Conservation (phyloP, 208 protist species). For the Wallacemonas rigidus region DNA sequence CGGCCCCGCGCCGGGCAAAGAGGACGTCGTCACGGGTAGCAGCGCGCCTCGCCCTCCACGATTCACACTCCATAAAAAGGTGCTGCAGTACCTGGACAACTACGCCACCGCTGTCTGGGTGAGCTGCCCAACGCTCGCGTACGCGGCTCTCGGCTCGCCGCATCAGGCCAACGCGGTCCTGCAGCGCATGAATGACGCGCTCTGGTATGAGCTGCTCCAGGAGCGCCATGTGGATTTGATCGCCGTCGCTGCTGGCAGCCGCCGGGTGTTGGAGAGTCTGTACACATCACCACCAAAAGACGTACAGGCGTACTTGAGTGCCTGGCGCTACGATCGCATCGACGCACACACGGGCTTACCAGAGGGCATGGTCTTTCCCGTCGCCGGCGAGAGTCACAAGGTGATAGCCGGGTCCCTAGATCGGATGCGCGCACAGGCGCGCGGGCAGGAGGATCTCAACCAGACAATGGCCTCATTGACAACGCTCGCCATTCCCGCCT, state of each 20-base stretch:
- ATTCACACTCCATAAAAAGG: constrained; percentile 15
- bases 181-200: constrained; percentile 36
- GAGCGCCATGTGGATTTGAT: constrained; percentile 59
- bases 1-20: not conserved
- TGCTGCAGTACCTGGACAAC: constrained; percentile 17
- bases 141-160: constrained; percentile 20
- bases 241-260: constrained; percentile 69
- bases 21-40: not conserved
- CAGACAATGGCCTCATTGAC: constrained; percentile 13
- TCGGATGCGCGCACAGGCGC: not conserved
- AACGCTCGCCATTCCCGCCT: not conserved
- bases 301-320: constrained; percentile 33
- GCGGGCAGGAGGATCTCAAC: constrained; percentile 5
- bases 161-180: constrained; percentile 32
- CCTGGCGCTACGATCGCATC: constrained; percentile 77
- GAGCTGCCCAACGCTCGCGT: constrained; percentile 45
- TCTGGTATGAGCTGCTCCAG: constrained; percentile 60
- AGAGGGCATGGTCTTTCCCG: constrained; percentile 41
- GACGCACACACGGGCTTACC: constrained; percentile 64
- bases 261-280: constrained; percentile 39
- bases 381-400: not conserved
- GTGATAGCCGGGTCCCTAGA: not conserved
- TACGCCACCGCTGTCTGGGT: constrained; percentile 17
- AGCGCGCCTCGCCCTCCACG: not conserved
- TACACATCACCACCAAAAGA: constrained; percentile 18